phyloP scores from a whole-genome alignment of 495 filamentous ascomycete genomes.

The Lindgomyces ingoldianus region DNA sequence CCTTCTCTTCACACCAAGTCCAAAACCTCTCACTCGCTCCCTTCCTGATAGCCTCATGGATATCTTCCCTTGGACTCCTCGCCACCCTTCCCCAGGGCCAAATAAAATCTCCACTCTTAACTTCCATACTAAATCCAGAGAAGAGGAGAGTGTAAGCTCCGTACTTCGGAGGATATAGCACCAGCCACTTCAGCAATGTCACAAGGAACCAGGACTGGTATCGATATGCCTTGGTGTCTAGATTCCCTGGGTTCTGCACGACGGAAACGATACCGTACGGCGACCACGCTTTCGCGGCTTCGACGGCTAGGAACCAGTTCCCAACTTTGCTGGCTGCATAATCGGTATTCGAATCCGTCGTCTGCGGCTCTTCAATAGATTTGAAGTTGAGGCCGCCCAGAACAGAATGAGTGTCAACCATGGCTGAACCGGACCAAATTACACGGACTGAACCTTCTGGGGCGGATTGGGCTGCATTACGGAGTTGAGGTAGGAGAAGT shows the following conservation, averaged over 20 bases:
- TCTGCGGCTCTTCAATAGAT: background rate
- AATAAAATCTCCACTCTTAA: conserved; percentile 18
- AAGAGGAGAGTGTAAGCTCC: conserved; percentile 26
- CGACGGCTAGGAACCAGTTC: conserved; percentile 16
- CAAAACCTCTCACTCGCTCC: conserved; percentile 14
- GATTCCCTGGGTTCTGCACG: conserved; percentile 7
- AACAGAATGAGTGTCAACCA: conserved; percentile 30
- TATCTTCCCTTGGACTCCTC: background rate
- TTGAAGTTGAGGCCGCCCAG: conserved; percentile 10
- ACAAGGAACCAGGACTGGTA: background rate
- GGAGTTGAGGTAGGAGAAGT: conserved; percentile 10
- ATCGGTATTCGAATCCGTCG: conserved; percentile 2
- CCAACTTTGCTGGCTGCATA: conserved; percentile 31
- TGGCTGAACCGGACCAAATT: conserved; percentile 45
- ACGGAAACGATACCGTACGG: background rate
- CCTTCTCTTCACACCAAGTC: conserved; percentile 24
- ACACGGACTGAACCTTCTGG: conserved; percentile 43
- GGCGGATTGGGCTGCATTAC: conserved; percentile 21
- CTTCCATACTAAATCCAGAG: conserved; percentile 16
- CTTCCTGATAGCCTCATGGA: background rate
- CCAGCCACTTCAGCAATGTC: background rate
- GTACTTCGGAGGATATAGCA: conserved; percentile 12
- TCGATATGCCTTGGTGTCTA: conserved; percentile 2
- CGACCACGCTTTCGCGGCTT: background rate
- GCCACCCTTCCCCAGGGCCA: conserved; percentile 20